Evolutionary conservation across 2,329 filamentous ascomycete species (phyloP), one percentile per base, ranked within the genome.

Genomic region (Alternaria postmessia): DNA sequence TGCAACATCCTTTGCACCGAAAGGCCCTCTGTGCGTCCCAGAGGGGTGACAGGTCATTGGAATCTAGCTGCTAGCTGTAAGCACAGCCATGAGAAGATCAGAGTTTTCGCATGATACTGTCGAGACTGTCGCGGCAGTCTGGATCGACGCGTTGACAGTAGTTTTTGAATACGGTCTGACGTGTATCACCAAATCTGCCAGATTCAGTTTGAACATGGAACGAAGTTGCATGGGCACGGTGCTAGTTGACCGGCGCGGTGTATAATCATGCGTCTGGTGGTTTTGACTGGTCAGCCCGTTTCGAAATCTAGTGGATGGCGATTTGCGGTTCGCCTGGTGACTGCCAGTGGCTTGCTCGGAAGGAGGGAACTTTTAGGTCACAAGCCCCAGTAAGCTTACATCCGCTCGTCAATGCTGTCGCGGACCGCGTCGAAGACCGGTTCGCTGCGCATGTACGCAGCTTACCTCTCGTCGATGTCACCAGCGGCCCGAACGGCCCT

Each of bases 371-470:
- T 30, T 32, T 34, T 26, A 34, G 32, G 51, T 61, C 58, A 61
- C 54, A 58, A 57, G 57, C 51, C 32, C 49, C 39, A 55, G 61
- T 64, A 58, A 64, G 59, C 61, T 62, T 54, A 64, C 58, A 59
- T 52, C 36, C 54, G 47, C 58, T 61, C 54, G 58, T 39, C 42
- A 59, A 41, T 30, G 38, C 28, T 24, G 28, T 44, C 28, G 51
- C 56, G 56, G 47, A 59, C 59, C 56, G 56, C 57, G 46, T 38
- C 47, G 20, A 48, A 32, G 14, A 54, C 46, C 42, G 34, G 47
- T 55, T 59, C 32, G 14, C 20, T 51, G 36, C 41, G 38, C 51
- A 47, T 24, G 36, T 36, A 48, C 36, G 51, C 36, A 44, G 56
- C 52, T 55, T 44, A 59, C 39, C 24, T 5, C 32, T 42, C 3